Base-by-base conservation (phyloP, 768 basidiomycete genomes). In the Trametes gibbosa region DNA sequence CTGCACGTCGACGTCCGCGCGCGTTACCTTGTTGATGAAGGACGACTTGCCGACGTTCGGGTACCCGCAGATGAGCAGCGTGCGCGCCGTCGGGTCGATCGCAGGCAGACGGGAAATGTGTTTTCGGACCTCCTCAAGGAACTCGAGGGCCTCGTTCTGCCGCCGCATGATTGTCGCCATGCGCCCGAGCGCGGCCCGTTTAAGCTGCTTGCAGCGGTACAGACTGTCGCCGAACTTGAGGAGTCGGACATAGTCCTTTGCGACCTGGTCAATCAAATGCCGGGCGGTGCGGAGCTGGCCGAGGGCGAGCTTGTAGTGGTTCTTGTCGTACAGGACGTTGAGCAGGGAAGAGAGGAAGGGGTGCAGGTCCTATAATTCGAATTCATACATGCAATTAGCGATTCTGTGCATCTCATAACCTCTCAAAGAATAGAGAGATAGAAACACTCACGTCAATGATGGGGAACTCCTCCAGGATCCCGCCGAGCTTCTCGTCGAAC, bases 311-410 rank as follows among this genome's bases (percentile, higher is more conserved):
- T 98, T 98, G 84, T 98, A 98, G 72, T 99, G 96, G 71, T 98
- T 98, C 78, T 98, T 98, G 82, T 99, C 97, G 75, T 99, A 99
- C 41, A 99, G 83, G 16, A 99, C 97, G 74, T 99, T 99, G 83
- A 99, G 86, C 17, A 99, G 80, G 2, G 95, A 95, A 1, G 93
- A 83, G 17, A 98, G 79, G 80, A 98, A 99, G 1, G 97, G 97
- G 73, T 99, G 97, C 10, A 99, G 81, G 71, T 98, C 96, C 81
- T 85, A 68, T 39, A 41, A 23, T n/a, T 8, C 39, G 4, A 27
- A 51, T 32, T 32, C 24, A 9, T 50, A 16, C 1, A 32, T 23
- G 40, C 41, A 29, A 10, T 32, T 32, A 32, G 29, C 29, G 29
- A 32, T 32, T 5, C 29, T 32, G 10, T 10, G 29, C 29, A 5